Percentiles rank a stretch among this genome's conserved stretches.
phyloP scores from a whole-genome alignment of 805 yeast genomes.

The Yarrowia divulgata region DNA sequence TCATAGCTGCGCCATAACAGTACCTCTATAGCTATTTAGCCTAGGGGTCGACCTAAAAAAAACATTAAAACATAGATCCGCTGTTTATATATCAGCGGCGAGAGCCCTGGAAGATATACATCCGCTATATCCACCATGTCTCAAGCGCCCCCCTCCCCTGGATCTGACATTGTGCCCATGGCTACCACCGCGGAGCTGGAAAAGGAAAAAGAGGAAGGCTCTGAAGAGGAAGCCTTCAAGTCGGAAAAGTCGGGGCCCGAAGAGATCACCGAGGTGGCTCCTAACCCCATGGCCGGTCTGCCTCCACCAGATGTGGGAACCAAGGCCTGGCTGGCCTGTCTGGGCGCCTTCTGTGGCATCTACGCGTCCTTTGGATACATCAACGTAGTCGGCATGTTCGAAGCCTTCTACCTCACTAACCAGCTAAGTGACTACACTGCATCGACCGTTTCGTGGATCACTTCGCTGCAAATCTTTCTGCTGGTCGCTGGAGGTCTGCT shows the following conservation, averaged over 20 bases:
- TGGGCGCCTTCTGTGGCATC: conserved; percentile 29
- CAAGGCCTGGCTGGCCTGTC: conserved; percentile 30
- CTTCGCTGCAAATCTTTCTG: conserved; percentile 53
- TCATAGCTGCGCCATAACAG: conserved; percentile 23
- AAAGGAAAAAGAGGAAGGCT: conserved; percentile 18
- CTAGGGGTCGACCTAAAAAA: conserved; percentile 34
- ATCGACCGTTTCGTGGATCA: conserved; percentile 72
- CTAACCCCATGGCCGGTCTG: conserved; percentile 67
- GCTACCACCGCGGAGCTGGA: conserved; percentile 7
- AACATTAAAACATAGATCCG: conserved; percentile 31
- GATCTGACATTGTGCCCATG: conserved; percentile 31
- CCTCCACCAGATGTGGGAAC: conserved; percentile 33
- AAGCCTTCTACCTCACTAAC: conserved; percentile 60
- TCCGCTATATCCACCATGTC: conserved; percentile 26
- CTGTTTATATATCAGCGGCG: conserved; percentile 7
- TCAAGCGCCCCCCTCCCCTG: conserved; percentile 25
- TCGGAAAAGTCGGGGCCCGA: conserved; percentile 20
- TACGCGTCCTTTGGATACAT: conserved; percentile 61
- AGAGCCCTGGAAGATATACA: neutral
- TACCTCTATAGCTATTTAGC: conserved; percentile 8
- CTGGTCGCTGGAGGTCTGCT: conserved; percentile 57
- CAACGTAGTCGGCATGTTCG: conserved; percentile 71
- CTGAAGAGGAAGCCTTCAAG: conserved; percentile 16
- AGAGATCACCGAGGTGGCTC: conserved; percentile 59
- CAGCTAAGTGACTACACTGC: conserved; percentile 57